These are phyloP conservation scores for Globisporangium carolinianum DNA, from an alignment of 352 stramenopile species.

Conservation along the genomic window DNA sequence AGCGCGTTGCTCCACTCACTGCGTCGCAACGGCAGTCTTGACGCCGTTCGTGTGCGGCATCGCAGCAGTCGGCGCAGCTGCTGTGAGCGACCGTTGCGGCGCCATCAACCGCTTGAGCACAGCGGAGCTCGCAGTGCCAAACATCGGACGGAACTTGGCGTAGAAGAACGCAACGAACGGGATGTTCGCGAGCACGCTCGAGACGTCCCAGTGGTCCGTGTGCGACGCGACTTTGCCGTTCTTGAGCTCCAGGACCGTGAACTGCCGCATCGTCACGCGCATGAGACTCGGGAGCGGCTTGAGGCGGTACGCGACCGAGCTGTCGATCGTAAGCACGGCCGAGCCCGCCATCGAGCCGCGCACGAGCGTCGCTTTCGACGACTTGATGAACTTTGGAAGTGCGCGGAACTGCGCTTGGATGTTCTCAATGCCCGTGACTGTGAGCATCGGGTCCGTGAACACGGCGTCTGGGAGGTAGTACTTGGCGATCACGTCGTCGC, in stretches of 20 bases:
- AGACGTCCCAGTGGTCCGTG: conserved; percentile 83
- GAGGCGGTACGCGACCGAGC: conserved; percentile 63
- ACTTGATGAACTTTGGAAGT: conserved; percentile 71
- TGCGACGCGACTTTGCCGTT: conserved; percentile 72
- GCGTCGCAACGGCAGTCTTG: conserved; percentile 20
- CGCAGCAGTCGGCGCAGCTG: conserved; percentile 13
- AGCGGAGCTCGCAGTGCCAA: conserved; percentile 53
- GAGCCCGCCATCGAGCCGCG: conserved; percentile 77
- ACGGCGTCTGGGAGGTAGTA: conserved; percentile 71
- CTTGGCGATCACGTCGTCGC: conserved; percentile 69
- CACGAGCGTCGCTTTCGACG: conserved; percentile 70
- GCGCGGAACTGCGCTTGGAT: conserved; percentile 82
- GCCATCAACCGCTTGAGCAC: conserved; percentile 67
- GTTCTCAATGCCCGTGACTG: conserved; percentile 66
- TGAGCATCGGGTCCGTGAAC: conserved; percentile 76
- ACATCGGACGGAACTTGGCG: conserved; percentile 67
- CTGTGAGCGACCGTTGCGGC: conserved; percentile 9
- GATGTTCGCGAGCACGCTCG: conserved; percentile 73
- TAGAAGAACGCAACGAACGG: conserved; percentile 78
- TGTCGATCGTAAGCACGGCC: conserved; percentile 76
- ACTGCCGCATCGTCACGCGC: conserved; percentile 66
- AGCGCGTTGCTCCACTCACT: conserved; percentile 8
- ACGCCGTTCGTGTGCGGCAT: conserved; percentile 8
- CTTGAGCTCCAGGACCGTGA: conserved; percentile 80
- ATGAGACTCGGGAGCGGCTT: conserved; percentile 71